A percentile compares a stretch with the other conserved stretches of the same genome.
Conservation (phyloP, 2,329 filamentous ascomycete species). For the Bipolaris oryzae region DNA sequence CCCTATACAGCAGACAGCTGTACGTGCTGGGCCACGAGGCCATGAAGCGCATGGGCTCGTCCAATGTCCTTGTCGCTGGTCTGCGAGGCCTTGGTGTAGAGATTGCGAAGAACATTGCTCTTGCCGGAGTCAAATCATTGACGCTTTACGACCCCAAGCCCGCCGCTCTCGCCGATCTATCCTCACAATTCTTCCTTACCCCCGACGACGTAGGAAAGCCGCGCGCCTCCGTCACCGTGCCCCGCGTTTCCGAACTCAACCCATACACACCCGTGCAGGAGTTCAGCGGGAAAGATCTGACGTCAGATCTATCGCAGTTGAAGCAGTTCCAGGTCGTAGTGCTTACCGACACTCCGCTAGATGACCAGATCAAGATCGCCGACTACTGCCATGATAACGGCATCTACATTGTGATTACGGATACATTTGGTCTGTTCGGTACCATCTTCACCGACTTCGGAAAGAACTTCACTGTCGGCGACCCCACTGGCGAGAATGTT, state of each 20-base stretch:
- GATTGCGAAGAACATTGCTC: slow-evolving; percentile 97
- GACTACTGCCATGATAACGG: slow-evolving; percentile 95
- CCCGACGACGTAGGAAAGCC: slow-evolving; percentile 89
- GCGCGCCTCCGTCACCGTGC: slow-evolving; percentile 82
- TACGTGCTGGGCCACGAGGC: slow-evolving; percentile 78
- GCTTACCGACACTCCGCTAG: slow-evolving; percentile 80
- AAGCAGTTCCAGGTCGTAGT: slow-evolving; percentile 94
- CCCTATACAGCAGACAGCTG: slow-evolving; percentile 70
- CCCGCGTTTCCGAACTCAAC: slow-evolving; percentile 91
- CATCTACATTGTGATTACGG: slow-evolving; percentile 85
- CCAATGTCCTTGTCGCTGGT: slow-evolving; percentile 90
- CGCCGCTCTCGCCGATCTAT: slow-evolving; percentile 84
- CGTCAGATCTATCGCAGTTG: slow-evolving; percentile 77
- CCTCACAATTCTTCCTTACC: slow-evolving; percentile 95
- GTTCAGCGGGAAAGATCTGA: slow-evolving; percentile 69
- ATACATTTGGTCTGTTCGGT: slow-evolving; percentile 93
- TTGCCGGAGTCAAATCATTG: slow-evolving; percentile 96
- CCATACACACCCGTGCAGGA: slow-evolving; percentile 91
- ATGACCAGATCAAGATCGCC: slow-evolving; percentile 80
- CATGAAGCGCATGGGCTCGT: slow-evolving; percentile 99
- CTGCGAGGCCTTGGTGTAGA: slow-evolving; percentile 95
- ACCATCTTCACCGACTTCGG: slow-evolving; percentile 98
- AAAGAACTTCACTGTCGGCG: slow-evolving; percentile 87
- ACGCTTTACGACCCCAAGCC: slow-evolving; percentile 90
- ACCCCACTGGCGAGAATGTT: slow-evolving; percentile 88